Evolutionary conservation across 306 rosid genomes (phyloP).

Genomic region (Macrotyloma uniflorum): DNA sequence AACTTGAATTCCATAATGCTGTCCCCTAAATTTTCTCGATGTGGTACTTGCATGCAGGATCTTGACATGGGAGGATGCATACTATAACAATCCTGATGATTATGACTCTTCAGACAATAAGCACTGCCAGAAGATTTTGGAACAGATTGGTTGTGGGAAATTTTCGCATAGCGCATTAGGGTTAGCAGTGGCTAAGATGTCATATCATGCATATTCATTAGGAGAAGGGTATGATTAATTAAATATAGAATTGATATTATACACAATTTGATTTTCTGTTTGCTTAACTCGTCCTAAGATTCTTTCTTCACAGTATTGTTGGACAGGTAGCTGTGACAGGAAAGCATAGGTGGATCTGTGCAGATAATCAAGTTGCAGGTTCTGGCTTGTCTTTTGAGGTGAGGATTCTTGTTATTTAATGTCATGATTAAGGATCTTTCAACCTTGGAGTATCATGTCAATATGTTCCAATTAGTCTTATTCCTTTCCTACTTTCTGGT

Average conservation of each 20-base stretch:
- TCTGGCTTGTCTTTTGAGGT: conserved; percentile 75
- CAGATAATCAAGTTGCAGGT: conserved; percentile 61
- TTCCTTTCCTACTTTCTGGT: conserved; percentile 29
- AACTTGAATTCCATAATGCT: conserved; percentile 9
- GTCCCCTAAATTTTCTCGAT: conserved; percentile 8
- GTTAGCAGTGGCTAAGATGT: conserved; percentile 89
- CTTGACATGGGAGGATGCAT: conserved; percentile 93
- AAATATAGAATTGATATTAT: conserved; percentile 11
- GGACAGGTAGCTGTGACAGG: conserved; percentile 94
- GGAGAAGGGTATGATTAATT: conserved; percentile 89
- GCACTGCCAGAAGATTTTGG: conserved; percentile 54
- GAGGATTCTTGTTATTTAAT: conserved; percentile 38
- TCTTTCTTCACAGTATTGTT: conserved; percentile 66
- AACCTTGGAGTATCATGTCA: conserved; percentile 6
- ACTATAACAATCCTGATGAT: conserved; percentile 68
- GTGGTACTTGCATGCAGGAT: conserved; percentile 65
- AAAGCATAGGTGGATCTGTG: conserved; percentile 86
- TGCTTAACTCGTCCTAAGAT: conserved; percentile 14
- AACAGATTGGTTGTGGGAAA: conserved; percentile 54
- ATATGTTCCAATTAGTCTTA: conserved; percentile 28
- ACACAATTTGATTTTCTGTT: conserved; percentile 20
- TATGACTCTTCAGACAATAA: conserved; percentile 51
- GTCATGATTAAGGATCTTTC: conserved; percentile 11
- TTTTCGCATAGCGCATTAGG: conserved; percentile 72
- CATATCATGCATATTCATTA: conserved; percentile 80